Percentiles rank a stretch among this genome's conserved stretches.
Conservation (phyloP, 345 rosid species). For the Euphorbia lathyris region DNA sequence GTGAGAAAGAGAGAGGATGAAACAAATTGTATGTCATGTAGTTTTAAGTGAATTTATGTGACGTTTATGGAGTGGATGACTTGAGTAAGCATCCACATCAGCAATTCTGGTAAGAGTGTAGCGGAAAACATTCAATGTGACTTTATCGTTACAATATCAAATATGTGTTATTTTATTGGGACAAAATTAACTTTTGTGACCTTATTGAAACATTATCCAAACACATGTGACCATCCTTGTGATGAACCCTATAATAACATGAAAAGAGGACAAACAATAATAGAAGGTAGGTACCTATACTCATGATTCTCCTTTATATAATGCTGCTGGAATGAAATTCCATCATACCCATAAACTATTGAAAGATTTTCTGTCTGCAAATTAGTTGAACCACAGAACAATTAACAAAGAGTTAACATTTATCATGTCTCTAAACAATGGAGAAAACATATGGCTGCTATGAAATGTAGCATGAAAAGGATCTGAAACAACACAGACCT, state of each 20-base stretch:
- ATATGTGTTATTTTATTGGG: no score
- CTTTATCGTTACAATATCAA: no score
- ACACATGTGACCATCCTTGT: no score
- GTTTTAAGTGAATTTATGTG: no score
- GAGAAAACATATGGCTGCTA: background rate
- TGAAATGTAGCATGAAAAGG: background rate
- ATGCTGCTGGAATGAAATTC: conserved; percentile 58
- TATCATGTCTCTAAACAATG: background rate
- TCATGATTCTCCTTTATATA: conserved; percentile 37
- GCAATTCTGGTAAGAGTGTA: no score
- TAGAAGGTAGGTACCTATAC: conserved; percentile 40
- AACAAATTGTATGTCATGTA: no score
- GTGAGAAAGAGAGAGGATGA: no score
- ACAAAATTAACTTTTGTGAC: no score
- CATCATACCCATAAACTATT: conserved; percentile 62
- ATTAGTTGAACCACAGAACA: conserved; percentile 12
- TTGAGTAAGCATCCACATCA: no score
- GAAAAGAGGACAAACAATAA: conserved; percentile 3
- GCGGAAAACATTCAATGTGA: no score
- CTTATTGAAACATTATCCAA: no score
- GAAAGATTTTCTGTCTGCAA: conserved; percentile 68
- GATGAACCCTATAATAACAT: conserved; percentile 7
- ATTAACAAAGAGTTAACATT: background rate
- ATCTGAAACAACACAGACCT: conserved; percentile 44
- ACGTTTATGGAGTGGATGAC: no score